Percentiles rank a stretch among this genome's conserved stretches.
phyloP scores from a whole-genome alignment of 129 eudicot genomes.

The Flaveria bidentis region DNA sequence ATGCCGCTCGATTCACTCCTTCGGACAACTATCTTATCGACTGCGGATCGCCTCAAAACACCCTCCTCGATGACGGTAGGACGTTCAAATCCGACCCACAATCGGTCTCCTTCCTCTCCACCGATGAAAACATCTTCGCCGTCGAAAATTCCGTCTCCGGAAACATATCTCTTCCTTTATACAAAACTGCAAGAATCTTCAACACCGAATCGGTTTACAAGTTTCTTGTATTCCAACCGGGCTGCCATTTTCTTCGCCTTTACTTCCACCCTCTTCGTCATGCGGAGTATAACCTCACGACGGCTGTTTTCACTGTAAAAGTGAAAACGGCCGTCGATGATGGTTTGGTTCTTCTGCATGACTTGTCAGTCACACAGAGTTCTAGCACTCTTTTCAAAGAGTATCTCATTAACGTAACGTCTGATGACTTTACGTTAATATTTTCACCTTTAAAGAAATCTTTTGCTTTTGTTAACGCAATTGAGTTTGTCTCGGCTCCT shows the following conservation, averaged over 20 bases:
- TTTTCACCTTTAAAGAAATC: constrained; percentile 80
- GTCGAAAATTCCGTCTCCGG: constrained; percentile 41
- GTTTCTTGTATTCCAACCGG: constrained; percentile 66
- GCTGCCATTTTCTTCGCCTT: constrained; percentile 73
- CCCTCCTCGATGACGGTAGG: constrained; percentile 74
- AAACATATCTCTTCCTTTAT: constrained; percentile 46
- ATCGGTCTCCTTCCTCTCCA: constrained; percentile 67
- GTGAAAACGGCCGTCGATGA: constrained; percentile 38
- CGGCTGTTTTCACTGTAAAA: constrained; percentile 67
- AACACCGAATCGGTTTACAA: constrained; percentile 59
- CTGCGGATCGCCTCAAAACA: constrained; percentile 70
- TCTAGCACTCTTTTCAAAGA: constrained; percentile 53
- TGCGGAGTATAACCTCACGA: constrained; percentile 57
- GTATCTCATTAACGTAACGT: constrained; percentile 71
- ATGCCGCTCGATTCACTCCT: constrained; percentile 44
- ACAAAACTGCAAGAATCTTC: constrained; percentile 74
- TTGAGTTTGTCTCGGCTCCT: constrained; percentile 85
- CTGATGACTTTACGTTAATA: constrained; percentile 56
- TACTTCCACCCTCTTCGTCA: constrained; percentile 74
- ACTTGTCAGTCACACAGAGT: constrained; percentile 49
- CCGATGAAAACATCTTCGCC: constrained; percentile 65
- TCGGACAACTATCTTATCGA: constrained; percentile 75
- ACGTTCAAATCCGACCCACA: constrained; percentile 89
- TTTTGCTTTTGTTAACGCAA: constrained; percentile 77
- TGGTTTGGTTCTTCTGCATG: constrained; percentile 66